Evolutionary conservation across 2,329 filamentous ascomycete species (phyloP), one percentile per base, ranked within the genome.

Genomic region (Cercospora citrullina): DNA sequence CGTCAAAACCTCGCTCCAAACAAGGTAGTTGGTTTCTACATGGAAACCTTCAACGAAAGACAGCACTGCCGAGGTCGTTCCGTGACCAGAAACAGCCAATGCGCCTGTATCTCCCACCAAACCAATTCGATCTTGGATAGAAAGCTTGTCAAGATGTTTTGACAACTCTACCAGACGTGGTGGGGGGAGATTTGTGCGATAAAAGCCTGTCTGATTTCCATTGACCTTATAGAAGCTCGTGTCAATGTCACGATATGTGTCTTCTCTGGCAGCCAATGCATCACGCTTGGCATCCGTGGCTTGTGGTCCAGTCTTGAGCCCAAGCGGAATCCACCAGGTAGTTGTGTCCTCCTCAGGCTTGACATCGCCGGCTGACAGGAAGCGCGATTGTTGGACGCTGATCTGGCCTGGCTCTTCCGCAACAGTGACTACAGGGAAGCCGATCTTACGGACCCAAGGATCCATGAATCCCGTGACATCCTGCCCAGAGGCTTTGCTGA

Each of bases 381-480:
- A 99, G 67, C 95, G 90, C 62, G 88, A 90, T 80, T 99, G 95
- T 77, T 90, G 90, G 69, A 98, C 83, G 53, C 87, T 88, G 75
- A 98, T 91, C 78, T 94, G 90, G 16, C 91, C 91, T 66, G 90
- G 87, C 78, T 94, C 89, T 80, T 98, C 95, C 23, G 90, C 86
- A 16, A 98, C 87, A 2, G 91, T 96, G 21, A 99, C 82, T 14
- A 98, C 89, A 0, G 95, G 95, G 80, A 97, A 96, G 1, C 95
- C 95, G 72, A 98, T 96, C 82, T 94, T 95, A 74, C 90, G 89
- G 77, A 98, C 97, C 95, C 95, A 99, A 18, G 91, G 89, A 72
- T 92, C 87, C 94, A 99, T 99, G 77, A 98, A 90, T 60, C 85
- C 84, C 72, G 90, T 89, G 39, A 99, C 91, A 76, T 98, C 91